Conservation (phyloP, 306 rosid species). For the Hylodesmum podocarpum region DNA sequence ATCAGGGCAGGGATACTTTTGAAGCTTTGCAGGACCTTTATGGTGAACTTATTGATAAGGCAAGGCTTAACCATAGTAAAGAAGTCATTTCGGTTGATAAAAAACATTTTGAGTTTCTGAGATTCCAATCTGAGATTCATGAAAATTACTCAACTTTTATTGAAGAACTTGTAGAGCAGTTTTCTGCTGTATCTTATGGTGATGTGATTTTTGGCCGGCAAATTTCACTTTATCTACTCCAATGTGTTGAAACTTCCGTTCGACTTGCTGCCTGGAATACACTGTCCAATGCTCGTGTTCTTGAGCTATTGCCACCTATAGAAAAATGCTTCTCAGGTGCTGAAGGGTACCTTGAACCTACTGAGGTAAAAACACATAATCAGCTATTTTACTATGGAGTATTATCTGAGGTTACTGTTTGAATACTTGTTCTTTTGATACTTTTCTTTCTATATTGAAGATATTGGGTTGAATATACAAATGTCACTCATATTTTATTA, state of each 20-base stretch:
- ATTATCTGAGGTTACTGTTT: neutral
- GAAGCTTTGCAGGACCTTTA: constrained; percentile 88
- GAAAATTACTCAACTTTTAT: constrained; percentile 72
- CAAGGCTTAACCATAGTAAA: constrained; percentile 37
- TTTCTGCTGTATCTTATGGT: constrained; percentile 86
- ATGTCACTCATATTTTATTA: neutral
- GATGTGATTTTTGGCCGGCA: constrained; percentile 82
- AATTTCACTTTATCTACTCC: constrained; percentile 81
- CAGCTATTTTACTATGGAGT: neutral
- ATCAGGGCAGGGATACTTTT: constrained; percentile 63
- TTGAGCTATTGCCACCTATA: constrained; percentile 87
- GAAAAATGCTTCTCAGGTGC: constrained; percentile 67
- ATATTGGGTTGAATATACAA: neutral
- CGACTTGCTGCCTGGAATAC: constrained; percentile 87
- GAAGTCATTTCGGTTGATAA: constrained; percentile 32
- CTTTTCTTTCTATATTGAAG: neutral
- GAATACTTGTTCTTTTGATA: neutral
- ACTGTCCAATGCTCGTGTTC: constrained; percentile 69
- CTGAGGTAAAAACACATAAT: constrained; percentile 63
- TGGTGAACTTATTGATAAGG: constrained; percentile 69
- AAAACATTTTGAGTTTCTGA: constrained; percentile 50
- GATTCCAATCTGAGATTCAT: constrained; percentile 73
- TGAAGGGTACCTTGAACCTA: constrained; percentile 84
- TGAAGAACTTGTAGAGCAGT: constrained; percentile 88
- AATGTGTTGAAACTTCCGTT: constrained; percentile 66